Evolutionary conservation across 805 yeast genomes (phyloP).

Genomic region (Vanderwaltozyma verrucispora): DNA sequence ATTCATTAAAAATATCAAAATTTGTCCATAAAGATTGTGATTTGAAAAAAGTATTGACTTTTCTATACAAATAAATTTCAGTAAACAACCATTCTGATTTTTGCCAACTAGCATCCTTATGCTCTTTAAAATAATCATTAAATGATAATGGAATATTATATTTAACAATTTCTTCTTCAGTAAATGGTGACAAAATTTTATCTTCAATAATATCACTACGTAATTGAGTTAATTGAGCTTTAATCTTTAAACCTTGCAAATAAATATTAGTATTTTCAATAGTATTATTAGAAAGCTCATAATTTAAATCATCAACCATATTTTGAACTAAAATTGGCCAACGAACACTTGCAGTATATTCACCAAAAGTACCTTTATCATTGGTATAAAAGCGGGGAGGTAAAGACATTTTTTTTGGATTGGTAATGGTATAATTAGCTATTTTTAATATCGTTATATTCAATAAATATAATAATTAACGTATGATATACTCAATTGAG

Average conservation of each 20-base stretch:
- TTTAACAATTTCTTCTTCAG: slow-evolving; percentile 28
- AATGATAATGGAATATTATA: slow-evolving; percentile 42
- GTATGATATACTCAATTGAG: no score
- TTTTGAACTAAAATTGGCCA: slow-evolving; percentile 81
- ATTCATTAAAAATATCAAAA: slow-evolving; percentile 64
- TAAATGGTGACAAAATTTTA: slow-evolving; percentile 34
- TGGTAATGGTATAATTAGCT: no score
- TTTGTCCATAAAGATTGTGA: slow-evolving; percentile 29
- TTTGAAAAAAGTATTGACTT: slow-evolving; percentile 39
- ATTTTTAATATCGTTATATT: no score
- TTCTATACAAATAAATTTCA: slow-evolving; percentile 78
- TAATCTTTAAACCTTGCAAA: slow-evolving; percentile 40
- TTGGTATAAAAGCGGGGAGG: slow-evolving; percentile 42
- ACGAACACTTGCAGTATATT: slow-evolving; percentile 62
- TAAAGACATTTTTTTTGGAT: background rate
- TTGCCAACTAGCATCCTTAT: slow-evolving; percentile 48
- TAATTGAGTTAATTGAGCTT: slow-evolving; percentile 33
- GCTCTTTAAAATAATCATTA: slow-evolving; percentile 39
- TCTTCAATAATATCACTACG: slow-evolving; percentile 36
- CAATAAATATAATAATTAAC: no score
- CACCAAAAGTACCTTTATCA: slow-evolving; percentile 74
- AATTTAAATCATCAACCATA: slow-evolving; percentile 50
- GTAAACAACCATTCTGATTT: slow-evolving; percentile 85
- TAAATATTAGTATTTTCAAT: slow-evolving; percentile 20
- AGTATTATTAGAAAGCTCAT: slow-evolving; percentile 19